Conservation (phyloP, 148 eudicot species). For the Camellia sinensis region DNA sequence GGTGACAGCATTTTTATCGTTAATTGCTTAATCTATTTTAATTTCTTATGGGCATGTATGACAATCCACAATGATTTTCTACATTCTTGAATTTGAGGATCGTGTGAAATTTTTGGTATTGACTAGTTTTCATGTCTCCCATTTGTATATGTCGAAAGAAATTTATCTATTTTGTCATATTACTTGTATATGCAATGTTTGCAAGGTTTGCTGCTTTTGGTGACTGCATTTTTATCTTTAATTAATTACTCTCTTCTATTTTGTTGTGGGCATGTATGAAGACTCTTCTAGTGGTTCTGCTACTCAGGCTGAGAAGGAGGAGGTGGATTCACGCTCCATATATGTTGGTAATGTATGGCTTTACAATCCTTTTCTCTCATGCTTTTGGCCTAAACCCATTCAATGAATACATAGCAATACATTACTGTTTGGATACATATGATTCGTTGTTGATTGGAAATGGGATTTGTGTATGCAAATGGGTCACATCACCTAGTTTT, state of each 20-base stretch:
- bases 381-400: neutral
- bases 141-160: no score
- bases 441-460: neutral
- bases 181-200: neutral
- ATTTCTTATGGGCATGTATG: constrained; percentile 16
- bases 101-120: no score
- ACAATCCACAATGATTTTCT: neutral
- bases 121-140: no score
- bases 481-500: no score
- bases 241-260: neutral
- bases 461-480: neutral
- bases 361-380: neutral
- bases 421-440: neutral
- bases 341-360: constrained; percentile 35
- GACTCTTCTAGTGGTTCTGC: constrained; percentile 36
- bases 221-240: neutral
- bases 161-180: no score
- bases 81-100: no score
- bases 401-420: neutral
- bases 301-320: constrained; percentile 36
- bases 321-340: constrained; percentile 31
- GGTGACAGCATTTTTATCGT: neutral
- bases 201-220: constrained; percentile 7
- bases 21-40: neutral
- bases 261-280: constrained; percentile 21